Evolutionary conservation across 2,329 filamentous ascomycete genomes (phyloP), one percentile per base, ranked within the genome.

Genomic region (Aspergillus pseudotamarii): DNA sequence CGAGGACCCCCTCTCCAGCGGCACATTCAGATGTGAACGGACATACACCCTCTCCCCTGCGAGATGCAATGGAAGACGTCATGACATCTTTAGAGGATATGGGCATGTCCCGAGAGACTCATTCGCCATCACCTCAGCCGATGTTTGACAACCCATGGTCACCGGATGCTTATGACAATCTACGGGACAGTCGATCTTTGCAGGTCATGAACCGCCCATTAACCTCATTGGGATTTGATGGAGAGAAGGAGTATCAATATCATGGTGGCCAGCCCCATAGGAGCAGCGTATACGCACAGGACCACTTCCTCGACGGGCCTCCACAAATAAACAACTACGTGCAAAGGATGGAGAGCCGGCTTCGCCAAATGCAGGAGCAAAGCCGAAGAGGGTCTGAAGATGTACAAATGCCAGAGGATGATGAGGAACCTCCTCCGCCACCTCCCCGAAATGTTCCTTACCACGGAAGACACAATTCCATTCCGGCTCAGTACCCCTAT

Each of bases 41-140:
- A 1, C 82, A 92, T 75, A 99, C 95, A 0, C 95, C 95, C 1
- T 98, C 95, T 2, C 95, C 95, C 0, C 81, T 99, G 3, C 86
- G 95, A 63, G 93, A 94, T 76, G 95, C 95, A 1, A 99, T 99
- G 93, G 94, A 98, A 73, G 94, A 96, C 77, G 94, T 99, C 4
- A 97, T 98, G 88, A 93, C 95, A 68, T 96, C 95, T 61, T 80
- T 99, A 50, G 90, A 96, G 73, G 93, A 94, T 64, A 92, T 99
- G 83, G 90, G 90, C 21, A 83, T 89, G 69, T 82, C 86, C 48
- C 84, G 85, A 61, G 80, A 84, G 26, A 78, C 74, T 12, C 76
- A 80, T 34, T 82, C 82, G 66, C 71, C 82, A 16, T 84, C 86
- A 38, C 84, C 86, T 32, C 84, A 87, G 0, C 83, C 87, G 48